Percentiles rank a stretch among this genome's conserved stretches.
phyloP scores from a whole-genome alignment of 495 filamentous ascomycete genomes.

The Aspergillus hancockii region DNA sequence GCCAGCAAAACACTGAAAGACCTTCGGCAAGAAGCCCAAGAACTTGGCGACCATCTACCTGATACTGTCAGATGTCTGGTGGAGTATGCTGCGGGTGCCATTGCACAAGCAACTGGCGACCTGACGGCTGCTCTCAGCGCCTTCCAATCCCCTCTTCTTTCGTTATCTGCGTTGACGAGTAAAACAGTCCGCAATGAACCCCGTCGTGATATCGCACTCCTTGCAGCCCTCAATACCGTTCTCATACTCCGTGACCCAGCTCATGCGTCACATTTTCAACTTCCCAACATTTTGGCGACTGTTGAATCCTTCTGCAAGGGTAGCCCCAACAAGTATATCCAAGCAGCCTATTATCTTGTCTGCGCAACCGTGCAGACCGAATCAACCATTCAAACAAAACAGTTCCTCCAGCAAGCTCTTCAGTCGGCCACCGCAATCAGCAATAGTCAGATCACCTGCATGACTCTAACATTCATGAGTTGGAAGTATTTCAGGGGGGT shows the following conservation, averaged over 20 bases:
- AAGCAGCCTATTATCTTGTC: conserved; percentile 77
- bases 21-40: conserved; percentile 37
- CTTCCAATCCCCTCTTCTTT: conserved; percentile 63
- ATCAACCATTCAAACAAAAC: conserved; percentile 72
- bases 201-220: conserved; percentile 70
- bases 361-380: conserved; percentile 64
- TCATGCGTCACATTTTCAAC: conserved; percentile 48
- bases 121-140: conserved; percentile 63
- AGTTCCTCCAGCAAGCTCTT: conserved; percentile 69
- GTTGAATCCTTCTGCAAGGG: conserved; percentile 67
- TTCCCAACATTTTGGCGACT: conserved; percentile 56
- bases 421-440: conserved; percentile 53
- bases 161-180: conserved; percentile 45
- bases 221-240: conserved; percentile 78
- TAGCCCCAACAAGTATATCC: conserved; percentile 71
- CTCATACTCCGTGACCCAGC: conserved; percentile 73
- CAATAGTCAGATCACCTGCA: conserved; percentile 74
- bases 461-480: conserved; percentile 84
- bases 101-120: conserved; percentile 76
- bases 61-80: conserved; percentile 46
- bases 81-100: conserved; percentile 73
- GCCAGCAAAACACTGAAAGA: conserved; percentile 48
- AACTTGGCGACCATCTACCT: conserved; percentile 40
- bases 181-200: conserved; percentile 51
- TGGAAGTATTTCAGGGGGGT: conserved; percentile 81